phyloP scores from a whole-genome alignment of 2,329 filamentous ascomycete genomes.

The Botrytis tulipae region DNA sequence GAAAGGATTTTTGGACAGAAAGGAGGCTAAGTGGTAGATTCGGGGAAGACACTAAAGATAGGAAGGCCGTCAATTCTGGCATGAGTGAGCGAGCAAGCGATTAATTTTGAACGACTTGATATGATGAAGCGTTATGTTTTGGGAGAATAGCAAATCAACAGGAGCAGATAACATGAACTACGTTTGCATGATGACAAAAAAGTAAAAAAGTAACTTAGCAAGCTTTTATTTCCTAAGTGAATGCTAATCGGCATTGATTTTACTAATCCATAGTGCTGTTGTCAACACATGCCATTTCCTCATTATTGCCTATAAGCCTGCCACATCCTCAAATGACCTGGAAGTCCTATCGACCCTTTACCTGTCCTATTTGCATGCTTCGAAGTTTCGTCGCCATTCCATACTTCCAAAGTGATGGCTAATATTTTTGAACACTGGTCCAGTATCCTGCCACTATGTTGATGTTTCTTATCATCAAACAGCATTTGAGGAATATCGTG shows the following conservation, averaged over 20 bases:
- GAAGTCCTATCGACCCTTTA: neutral
- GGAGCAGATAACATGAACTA: neutral
- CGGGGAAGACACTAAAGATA: neutral
- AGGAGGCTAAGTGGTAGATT: conserved; percentile 46
- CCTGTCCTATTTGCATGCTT: neutral
- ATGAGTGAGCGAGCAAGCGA: conserved; percentile 8
- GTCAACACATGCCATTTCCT: too few species aligned
- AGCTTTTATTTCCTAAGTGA: neutral
- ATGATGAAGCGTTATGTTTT: conserved; percentile 4
- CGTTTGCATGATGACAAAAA: neutral
- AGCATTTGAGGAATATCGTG: neutral
- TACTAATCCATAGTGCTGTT: neutral
- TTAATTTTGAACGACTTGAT: conserved; percentile 6
- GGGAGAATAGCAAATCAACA: neutral
- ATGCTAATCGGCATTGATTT: neutral
- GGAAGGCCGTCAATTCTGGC: neutral
- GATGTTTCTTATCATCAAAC: neutral
- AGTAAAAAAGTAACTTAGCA: neutral
- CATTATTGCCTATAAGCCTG: neutral
- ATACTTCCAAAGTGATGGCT: neutral
- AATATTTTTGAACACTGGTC: neutral
- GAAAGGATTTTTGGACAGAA: conserved; percentile 57
- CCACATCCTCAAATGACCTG: neutral
- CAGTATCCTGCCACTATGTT: neutral
- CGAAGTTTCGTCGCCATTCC: neutral